phyloP scores from a whole-genome alignment of 176 grass and related monocot genomes.

The Carex scoparia region DNA sequence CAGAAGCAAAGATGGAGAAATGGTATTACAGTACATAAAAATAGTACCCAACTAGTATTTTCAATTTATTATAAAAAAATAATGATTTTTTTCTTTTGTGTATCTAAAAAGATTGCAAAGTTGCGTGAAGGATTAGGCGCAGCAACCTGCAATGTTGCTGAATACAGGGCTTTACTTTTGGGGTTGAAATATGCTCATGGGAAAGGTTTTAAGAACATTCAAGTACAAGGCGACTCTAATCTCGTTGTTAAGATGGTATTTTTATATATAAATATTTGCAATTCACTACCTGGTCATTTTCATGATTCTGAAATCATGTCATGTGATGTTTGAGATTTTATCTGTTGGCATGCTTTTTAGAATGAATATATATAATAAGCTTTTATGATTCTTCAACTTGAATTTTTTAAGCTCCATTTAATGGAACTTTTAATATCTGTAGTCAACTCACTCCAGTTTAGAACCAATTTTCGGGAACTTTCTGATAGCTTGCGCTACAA shows the following conservation, averaged over 20 bases:
- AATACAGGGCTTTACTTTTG: constrained; percentile 87
- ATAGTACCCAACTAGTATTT: neutral
- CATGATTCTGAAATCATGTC: neutral
- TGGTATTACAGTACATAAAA: constrained; percentile 41
- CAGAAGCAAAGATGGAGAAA: constrained; percentile 52
- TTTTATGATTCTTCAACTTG: neutral
- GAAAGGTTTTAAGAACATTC: constrained; percentile 73
- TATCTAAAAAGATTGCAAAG: constrained; percentile 54
- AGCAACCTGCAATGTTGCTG: constrained; percentile 67
- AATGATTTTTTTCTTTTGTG: neutral
- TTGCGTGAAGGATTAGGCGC: constrained; percentile 78
- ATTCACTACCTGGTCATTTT: constrained; percentile 10
- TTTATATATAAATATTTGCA: constrained; percentile 1
- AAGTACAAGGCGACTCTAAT: constrained; percentile 66
- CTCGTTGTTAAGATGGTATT: constrained; percentile 71
- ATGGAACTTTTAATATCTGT: constrained; percentile 1
- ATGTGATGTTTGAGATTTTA: neutral
- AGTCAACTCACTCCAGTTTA: neutral
- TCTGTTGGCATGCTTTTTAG: neutral
- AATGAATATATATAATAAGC: neutral
- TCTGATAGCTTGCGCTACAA: neutral
- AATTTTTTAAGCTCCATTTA: constrained; percentile 12
- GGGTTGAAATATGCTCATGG: constrained; percentile 68
- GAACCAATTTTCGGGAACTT: neutral
- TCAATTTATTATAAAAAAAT: neutral